Evolutionary conservation across 768 basidiomycete genomes (phyloP).

Genomic region (Phanerodontia chrysosporium): DNA sequence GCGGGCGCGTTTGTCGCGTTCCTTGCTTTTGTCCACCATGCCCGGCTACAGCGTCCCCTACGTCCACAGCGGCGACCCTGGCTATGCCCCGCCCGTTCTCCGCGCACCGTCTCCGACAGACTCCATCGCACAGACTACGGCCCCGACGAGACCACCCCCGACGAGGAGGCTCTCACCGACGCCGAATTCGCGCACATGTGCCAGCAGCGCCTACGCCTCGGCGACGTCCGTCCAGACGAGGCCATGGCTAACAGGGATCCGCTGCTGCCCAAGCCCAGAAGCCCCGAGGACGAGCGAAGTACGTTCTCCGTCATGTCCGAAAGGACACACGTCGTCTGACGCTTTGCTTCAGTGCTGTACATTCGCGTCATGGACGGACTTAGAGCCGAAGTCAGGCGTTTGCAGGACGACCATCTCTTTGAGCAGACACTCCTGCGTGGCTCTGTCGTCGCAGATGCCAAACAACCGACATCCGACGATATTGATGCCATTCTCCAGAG

Average conservation of each 20-base stretch:
- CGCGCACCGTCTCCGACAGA: slow-evolving; percentile 44
- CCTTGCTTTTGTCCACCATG: slow-evolving; percentile 12
- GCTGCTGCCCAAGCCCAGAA: slow-evolving; percentile 30
- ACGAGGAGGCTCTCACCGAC: slow-evolving; percentile 34
- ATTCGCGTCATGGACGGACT: slow-evolving; percentile 36
- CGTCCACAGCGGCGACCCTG: slow-evolving; percentile 22
- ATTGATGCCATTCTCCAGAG: slow-evolving; percentile 39
- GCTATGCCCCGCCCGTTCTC: slow-evolving; percentile 42
- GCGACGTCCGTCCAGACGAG: slow-evolving; percentile 35
- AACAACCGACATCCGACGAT: slow-evolving; percentile 31
- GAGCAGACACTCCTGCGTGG: slow-evolving; percentile 35
- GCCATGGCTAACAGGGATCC: slow-evolving; percentile 26
- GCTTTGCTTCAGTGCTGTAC: slow-evolving; percentile 28
- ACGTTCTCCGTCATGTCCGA: slow-evolving; percentile 13
- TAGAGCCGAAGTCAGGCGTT: slow-evolving; percentile 30
- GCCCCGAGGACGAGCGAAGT: slow-evolving; percentile 37
- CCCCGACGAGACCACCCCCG: slow-evolving; percentile 39
- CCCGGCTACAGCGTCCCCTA: slow-evolving; percentile 17
- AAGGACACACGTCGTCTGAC: neutral
- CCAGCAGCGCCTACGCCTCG: slow-evolving; percentile 30
- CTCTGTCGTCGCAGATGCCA: slow-evolving; percentile 32
- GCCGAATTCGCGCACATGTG: slow-evolving; percentile 35
- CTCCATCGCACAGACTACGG: slow-evolving; percentile 44
- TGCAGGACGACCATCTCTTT: slow-evolving; percentile 43
- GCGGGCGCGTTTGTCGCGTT: slow-evolving; percentile 8